These are phyloP conservation scores for Sapria himalayana DNA, from an alignment of 345 rosid genomes.

Conservation along the genomic window DNA sequence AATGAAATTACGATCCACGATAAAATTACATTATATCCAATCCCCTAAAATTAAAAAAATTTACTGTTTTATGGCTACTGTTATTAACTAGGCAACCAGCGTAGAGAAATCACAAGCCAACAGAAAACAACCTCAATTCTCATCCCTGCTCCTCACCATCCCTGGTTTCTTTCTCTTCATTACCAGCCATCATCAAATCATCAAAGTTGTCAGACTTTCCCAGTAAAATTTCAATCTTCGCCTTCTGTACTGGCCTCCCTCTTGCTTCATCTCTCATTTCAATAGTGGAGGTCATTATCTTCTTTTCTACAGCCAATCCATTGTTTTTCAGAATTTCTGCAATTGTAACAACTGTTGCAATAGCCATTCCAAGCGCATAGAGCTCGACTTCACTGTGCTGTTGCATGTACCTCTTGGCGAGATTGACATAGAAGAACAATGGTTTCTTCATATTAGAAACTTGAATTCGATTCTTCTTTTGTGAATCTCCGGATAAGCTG, in stretches of 20 bases:
- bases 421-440: constrained; percentile 83
- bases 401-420: constrained; percentile 95
- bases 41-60: too few relatives aligned
- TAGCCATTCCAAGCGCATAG: constrained; percentile 95
- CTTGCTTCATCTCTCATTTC: constrained; percentile 70
- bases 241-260: constrained; percentile 66
- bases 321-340: constrained; percentile 75
- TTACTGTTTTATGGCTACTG: too few relatives aligned
- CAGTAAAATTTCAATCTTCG: too few relatives aligned
- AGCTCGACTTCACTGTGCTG: constrained; percentile 72
- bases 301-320: constrained; percentile 75
- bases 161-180: too few relatives aligned
- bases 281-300: constrained; percentile 64
- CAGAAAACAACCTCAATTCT: too few relatives aligned
- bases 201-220: too few relatives aligned
- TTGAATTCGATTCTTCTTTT: constrained; percentile 77
- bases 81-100: too few relatives aligned
- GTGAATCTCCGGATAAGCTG: constrained; percentile 23
- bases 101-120: too few relatives aligned
- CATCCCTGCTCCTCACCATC: too few relatives aligned
- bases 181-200: too few relatives aligned
- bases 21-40: too few relatives aligned
- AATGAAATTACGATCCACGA: too few relatives aligned
- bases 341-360: constrained; percentile 63
- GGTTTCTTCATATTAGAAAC: constrained; percentile 93